Evolutionary conservation across 2,329 filamentous ascomycete genomes (phyloP), one percentile per base, ranked within the genome.

Genomic region (Nothomitra cinnamomea): DNA sequence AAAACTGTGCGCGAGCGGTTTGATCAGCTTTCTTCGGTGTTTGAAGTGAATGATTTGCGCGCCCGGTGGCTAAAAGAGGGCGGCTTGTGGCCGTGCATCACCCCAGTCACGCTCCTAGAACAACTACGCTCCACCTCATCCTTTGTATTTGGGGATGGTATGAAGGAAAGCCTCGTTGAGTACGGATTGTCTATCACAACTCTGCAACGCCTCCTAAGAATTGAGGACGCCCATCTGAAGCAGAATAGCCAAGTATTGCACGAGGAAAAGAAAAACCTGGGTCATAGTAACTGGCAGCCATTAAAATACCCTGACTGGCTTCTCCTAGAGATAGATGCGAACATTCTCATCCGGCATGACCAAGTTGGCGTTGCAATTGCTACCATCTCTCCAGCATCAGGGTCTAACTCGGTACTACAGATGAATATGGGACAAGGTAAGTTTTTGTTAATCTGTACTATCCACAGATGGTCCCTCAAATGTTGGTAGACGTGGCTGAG

Each of bases 381-480:
- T 19, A 85, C 87, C 76, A 73, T 70, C 1, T 51, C 59, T 0
- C 71, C 72, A 0, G 58, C 61, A 0, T 60, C 60, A 0, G 62
- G 59, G 0, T 25, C 61, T 0, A 83, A 80, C 57, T 62, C 71
- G 0, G 73, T 80, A 0, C 73, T 84, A 67, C 80, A 85, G 59
- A 63, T 86, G 1, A 84, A 83, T 57, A 86, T 86, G 81, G 82
- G 82, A 0, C 75, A 83, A 60, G 82, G 82, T 0, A 25, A 65
- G 65, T 42, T 61, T 63, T 0, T 63, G 68, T 0, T 64, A 85
- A 0, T 69, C 72, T 0, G 66, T 81, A 1, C 63, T 82, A 0
- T 61, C 80, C 0, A 0, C 76, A 76, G 0, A 77, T 77, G 51
- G 66, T 78, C 0, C 67, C 81, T 2, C 65, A 80, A 0, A 66